Base-by-base conservation (phyloP, 768 basidiomycete genomes). In the Tulasnella calospora region DNA sequence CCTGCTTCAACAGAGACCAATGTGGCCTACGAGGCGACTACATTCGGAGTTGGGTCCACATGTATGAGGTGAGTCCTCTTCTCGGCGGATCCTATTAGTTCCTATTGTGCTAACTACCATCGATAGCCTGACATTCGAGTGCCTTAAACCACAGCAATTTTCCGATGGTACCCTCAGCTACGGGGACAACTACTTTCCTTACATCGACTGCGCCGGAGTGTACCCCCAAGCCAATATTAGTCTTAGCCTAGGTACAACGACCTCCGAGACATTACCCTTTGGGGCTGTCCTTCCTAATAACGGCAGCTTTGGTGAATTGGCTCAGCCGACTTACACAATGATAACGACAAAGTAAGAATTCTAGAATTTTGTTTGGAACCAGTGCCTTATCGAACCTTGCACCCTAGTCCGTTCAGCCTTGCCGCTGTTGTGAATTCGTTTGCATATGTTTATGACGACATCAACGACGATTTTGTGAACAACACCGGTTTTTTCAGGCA, bases 31-130 rank as follows among this genome's bases (percentile, higher is more conserved):
- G 33, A 44, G 3, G 73, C 73, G 15, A 41, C 19, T 10, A 74
- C 73, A 10, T 19, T 74, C 30, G 73, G 73, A 23, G 73, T 74
- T 13, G 27, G 44, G 19, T 74, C 73, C 10, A 44, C 73, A 13
- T 74, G 73, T 21, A 44, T 47, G n/a, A 74, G 73, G 73, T 51
- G 27, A 44, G 73, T 21, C 41, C 30, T 73, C 44, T 44, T 73
- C 44, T 44, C 44, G 44, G 44, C 3, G 3, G 13, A 44, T 44
- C 17, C 44, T 17, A 44, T 44, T 8, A 19, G 27, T 21, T 33
- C 8, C 19, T 0, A 9, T 47, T 17, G 27, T 41, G 46, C 23
- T 46, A 8, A 71, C 23, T 0, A 41, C 21, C 17, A 1, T 21
- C 46, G 15, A 13, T 23, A 74, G 73, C 73, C 33, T 74, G 17